Base-by-base conservation (phyloP, 2,329 filamentous ascomycete genomes). In the Cladosporium oxysporum region DNA sequence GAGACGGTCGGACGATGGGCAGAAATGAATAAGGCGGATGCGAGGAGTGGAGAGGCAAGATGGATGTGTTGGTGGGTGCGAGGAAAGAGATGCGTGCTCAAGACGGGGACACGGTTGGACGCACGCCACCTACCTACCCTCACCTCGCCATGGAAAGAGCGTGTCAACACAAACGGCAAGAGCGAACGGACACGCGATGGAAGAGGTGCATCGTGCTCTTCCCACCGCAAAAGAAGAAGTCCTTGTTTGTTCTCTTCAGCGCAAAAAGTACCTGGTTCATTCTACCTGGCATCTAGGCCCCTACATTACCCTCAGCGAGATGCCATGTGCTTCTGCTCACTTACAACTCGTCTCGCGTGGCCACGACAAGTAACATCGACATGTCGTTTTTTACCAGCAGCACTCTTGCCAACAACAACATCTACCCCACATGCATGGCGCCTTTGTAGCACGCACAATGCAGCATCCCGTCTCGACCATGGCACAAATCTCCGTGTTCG, bases 161-260 rank as follows among this genome's bases (percentile, higher is more conserved):
- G 31, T 58, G 31, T 28, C 31, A 23, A 41, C 41, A 44, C 61
- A 63, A 63, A 63, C 61, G 33, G 61, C 61, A 63, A 29, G 61
- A 44, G 35, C 61, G 61, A 63, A 35, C 29, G 58, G 31, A 23
- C 31, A 14, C 33, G n/a, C 12, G 55, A 41, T 12, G 28, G 26
- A 8, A 21, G 50, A 53, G 26, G 50, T 29, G 28, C 26, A 8
- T 28, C 29, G 18, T 21, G 21, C 41, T 47, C n/a, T 47, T 8
- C n/a, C n/a, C n/a, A 12, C n/a, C n/a, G 21, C 41, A 12, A 6
- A 2, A 16, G n/a, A 3, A 47, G 14, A n/a, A 21, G 6, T 1
- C 41, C 7, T 21, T 10, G 41, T 16, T 21, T 8, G 41, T 8
- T 47, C 14, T 47, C n/a, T 21, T 44, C 37, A 18, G 1, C 10